Conservation (phyloP, 352 stramenopile species). For the Phytophthora lateralis region DNA sequence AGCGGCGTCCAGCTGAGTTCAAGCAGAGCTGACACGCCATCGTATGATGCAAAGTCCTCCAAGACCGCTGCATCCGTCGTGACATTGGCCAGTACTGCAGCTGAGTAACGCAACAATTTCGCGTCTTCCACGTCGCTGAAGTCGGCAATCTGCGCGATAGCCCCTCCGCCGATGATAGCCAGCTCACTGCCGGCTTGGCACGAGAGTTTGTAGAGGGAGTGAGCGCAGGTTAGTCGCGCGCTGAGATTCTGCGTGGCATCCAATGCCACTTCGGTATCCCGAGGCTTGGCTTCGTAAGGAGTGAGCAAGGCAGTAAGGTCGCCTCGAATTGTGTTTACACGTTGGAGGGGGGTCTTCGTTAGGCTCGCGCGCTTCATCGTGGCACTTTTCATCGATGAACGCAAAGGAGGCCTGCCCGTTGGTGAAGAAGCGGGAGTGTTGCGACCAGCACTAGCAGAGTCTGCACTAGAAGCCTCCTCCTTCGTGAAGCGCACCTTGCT, state of each 20-base stretch:
- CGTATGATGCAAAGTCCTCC: constrained; percentile 57
- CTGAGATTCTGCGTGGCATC: constrained; percentile 50
- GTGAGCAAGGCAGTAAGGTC: constrained; percentile 34
- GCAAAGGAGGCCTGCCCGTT: constrained; percentile 2
- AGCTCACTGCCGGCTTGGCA: constrained; percentile 60
- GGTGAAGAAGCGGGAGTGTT: background rate
- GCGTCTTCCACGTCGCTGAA: constrained; percentile 71
- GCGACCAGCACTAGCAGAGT: background rate
- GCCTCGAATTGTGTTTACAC: constrained; percentile 42
- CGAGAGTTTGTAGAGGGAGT: constrained; percentile 83
- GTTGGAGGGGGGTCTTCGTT: constrained; percentile 26
- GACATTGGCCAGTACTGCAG: constrained; percentile 67
- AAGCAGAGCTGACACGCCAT: constrained; percentile 65
- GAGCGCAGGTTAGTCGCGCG: constrained; percentile 63
- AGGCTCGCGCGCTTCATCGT: constrained; percentile 21
- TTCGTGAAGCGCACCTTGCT: constrained; percentile 24
- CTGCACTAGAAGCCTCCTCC: constrained; percentile 2
- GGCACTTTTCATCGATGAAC: constrained; percentile 11
- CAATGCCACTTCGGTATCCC: background rate
- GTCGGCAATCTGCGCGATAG: constrained; percentile 72
- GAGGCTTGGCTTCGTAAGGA: constrained; percentile 22
- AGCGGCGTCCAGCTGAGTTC: constrained; percentile 74
- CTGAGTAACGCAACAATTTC: constrained; percentile 61
- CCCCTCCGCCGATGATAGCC: constrained; percentile 65
- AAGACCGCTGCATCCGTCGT: constrained; percentile 46